These are phyloP conservation scores for Yamadazyma siamensis DNA, from an alignment of 1,139 yeast genomes.

Conservation along the genomic window DNA sequence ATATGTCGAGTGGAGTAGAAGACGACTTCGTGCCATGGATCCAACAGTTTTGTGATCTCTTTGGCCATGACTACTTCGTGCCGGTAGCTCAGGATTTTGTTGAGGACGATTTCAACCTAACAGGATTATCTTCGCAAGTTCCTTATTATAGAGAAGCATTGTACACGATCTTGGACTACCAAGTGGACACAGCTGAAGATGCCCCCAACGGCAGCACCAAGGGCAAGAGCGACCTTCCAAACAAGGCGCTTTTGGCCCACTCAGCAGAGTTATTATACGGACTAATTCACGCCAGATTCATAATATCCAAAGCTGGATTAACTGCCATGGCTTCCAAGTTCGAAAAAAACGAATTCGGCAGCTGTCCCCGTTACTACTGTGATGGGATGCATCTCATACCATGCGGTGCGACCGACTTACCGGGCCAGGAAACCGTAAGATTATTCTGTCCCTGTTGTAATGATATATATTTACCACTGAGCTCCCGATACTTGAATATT, in stretches of 20 bases:
- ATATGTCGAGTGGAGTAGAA: slow-evolving; percentile 46
- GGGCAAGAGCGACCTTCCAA: slow-evolving; percentile 49
- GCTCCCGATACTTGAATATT: slow-evolving; percentile 77
- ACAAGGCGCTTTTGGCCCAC: slow-evolving; percentile 75
- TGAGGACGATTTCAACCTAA: slow-evolving; percentile 93
- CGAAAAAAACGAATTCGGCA: slow-evolving; percentile 85
- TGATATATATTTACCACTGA: slow-evolving; percentile 84
- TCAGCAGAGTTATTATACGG: slow-evolving; percentile 93
- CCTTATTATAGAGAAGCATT: slow-evolving; percentile 91
- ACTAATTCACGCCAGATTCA: slow-evolving; percentile 87
- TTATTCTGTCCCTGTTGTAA: slow-evolving; percentile 93
- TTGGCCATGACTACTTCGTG: slow-evolving; percentile 91
- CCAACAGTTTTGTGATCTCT: slow-evolving; percentile 77
- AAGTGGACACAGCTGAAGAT: slow-evolving; percentile 73
- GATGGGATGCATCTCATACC: slow-evolving; percentile 93
- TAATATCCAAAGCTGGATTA: slow-evolving; percentile 84
- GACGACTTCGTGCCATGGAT: slow-evolving; percentile 86
- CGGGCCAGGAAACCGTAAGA: slow-evolving; percentile 89
- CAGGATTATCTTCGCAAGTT: slow-evolving; percentile 81
- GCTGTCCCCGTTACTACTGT: slow-evolving; percentile 87
- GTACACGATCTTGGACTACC: slow-evolving; percentile 76
- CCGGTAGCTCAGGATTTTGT: slow-evolving; percentile 91
- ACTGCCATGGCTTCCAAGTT: slow-evolving; percentile 95
- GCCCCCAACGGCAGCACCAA: slow-evolving; percentile 15
- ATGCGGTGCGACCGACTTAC: slow-evolving; percentile 85